Evolutionary conservation across 805 yeast species (phyloP).

Genomic region (Zygosaccharomyces bisporus): DNA sequence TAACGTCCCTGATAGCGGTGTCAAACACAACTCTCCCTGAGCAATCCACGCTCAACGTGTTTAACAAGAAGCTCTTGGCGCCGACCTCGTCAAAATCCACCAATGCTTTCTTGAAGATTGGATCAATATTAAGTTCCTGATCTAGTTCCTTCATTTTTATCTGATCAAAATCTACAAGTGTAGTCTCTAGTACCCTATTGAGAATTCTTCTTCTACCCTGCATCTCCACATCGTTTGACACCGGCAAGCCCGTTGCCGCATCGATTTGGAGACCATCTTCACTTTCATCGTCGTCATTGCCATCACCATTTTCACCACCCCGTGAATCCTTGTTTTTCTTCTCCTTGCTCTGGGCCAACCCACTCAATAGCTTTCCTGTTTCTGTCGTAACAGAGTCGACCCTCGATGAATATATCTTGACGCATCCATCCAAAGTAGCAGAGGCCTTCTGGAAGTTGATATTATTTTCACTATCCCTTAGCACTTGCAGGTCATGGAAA

Average conservation of each 20-base stretch:
- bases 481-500: conserved; percentile 74
- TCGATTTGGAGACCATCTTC: conserved; percentile 30
- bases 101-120: conserved; percentile 67
- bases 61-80: conserved; percentile 62
- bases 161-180: conserved; percentile 48
- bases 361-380: conserved; percentile 78
- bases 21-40: conserved; percentile 62
- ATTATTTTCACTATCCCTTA: conserved; percentile 67
- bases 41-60: conserved; percentile 53
- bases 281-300: conserved; percentile 19
- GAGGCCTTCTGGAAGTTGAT: conserved; percentile 89
- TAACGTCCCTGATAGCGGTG: conserved; percentile 41
- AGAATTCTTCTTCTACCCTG: conserved; percentile 28
- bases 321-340: conserved; percentile 25
- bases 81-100: conserved; percentile 84
- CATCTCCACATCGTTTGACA: conserved; percentile 27
- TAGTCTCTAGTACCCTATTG: conserved; percentile 39
- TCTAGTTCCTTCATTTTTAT: conserved; percentile 55
- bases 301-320: conserved; percentile 24
- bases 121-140: conserved; percentile 65
- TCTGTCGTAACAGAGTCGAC: conserved; percentile 90
- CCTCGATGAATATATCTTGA: conserved; percentile 84
- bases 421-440: conserved; percentile 91
- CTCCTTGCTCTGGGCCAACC: conserved; percentile 50
- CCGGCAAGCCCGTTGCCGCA: conserved; percentile 35